Percentiles rank a stretch among this genome's conserved stretches.
phyloP scores from a whole-genome alignment of 2,329 filamentous ascomycete species.

The Clarireedia sp. region DNA sequence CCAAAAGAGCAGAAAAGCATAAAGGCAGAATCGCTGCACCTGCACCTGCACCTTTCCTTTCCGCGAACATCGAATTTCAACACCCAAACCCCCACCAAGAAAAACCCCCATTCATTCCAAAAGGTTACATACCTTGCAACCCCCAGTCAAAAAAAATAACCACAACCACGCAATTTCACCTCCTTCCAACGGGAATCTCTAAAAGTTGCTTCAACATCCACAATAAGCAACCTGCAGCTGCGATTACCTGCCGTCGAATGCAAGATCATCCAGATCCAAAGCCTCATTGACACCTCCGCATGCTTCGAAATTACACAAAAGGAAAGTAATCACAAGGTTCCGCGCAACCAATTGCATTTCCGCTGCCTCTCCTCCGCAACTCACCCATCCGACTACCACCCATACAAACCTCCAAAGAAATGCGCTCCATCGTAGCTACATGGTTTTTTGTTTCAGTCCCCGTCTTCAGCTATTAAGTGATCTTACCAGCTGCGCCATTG shows the following conservation, averaged over 20 bases:
- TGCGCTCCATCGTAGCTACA: constrained; percentile 5
- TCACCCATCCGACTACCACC: not conserved
- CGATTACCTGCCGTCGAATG: constrained; percentile 4
- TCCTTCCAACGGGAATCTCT: too few relatives aligned
- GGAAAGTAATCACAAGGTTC: not conserved
- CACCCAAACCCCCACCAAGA: too few relatives aligned
- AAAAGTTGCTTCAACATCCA: not conserved
- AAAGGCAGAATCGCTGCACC: too few relatives aligned
- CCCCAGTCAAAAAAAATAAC: too few relatives aligned
- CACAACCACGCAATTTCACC: not conserved
- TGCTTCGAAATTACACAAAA: not conserved
- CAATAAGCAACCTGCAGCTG: not conserved
- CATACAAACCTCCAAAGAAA: not conserved
- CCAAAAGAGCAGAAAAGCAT: too few relatives aligned
- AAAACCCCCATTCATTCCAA: too few relatives aligned
- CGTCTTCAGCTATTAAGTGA: constrained; percentile 4
- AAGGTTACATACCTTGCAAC: too few relatives aligned
- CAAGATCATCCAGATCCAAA: constrained; percentile 6
- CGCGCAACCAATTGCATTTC: not conserved
- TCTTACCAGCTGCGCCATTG: not conserved
- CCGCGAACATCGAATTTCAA: too few relatives aligned
- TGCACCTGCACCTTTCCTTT: too few relatives aligned
- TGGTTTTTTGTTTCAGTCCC: constrained; percentile 4
- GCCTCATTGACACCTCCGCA: not conserved
- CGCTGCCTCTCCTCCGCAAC: not conserved